Evolutionary conservation across 768 basidiomycete genomes (phyloP), one percentile per base, ranked within the genome.

Genomic region (Steccherinum ochraceum): DNA sequence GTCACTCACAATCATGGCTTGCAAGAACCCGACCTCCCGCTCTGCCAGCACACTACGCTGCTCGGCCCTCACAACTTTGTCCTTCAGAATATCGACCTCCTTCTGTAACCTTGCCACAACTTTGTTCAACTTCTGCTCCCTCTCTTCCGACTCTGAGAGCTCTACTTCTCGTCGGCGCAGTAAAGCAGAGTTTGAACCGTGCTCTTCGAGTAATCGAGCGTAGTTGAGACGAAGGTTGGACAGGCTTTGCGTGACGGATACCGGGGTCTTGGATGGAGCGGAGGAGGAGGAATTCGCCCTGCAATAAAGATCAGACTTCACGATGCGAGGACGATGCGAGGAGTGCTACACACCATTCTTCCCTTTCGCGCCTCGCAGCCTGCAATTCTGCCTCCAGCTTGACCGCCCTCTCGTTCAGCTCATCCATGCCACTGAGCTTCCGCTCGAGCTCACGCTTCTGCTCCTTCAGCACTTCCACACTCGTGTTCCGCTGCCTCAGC

Each of bases 391-490:
- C 85, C 57, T 88, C 84, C 25, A 88, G 64, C 40, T 66, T 67
- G 1, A 76, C 78, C 0, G 80, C 74, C 56, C 72, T 70, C 58
- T 78, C 79, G 23, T 83, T 68, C 48, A 87, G 61, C 35, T 75
- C 75, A 18, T 86, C 82, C 30, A 77, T 64, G 1, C 68, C 69
- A 12, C 56, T 58, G 5, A 82, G 65, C 56, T 76, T 83, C 13
- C 68, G 64, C 60, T 88, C 79, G 41, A 91, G 63, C 0, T 73
- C 72, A 4, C 80, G 72, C 54, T 89, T 89, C 66, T 91, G 85
- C 61, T 91, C 89, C 25, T 77, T 71, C 27, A 92, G 61, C 2
- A 91, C 81, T 52, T 88, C 86, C 2, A 86, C 67, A 55, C 78
- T 83, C 5, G 72, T 66, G n/a, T 81, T 70, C 0, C 77, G 70